Percentiles rank a stretch among this genome's conserved stretches.
phyloP scores from a whole-genome alignment of 2,329 filamentous ascomycete genomes.

The Tolypocladium ophioglossoides region DNA sequence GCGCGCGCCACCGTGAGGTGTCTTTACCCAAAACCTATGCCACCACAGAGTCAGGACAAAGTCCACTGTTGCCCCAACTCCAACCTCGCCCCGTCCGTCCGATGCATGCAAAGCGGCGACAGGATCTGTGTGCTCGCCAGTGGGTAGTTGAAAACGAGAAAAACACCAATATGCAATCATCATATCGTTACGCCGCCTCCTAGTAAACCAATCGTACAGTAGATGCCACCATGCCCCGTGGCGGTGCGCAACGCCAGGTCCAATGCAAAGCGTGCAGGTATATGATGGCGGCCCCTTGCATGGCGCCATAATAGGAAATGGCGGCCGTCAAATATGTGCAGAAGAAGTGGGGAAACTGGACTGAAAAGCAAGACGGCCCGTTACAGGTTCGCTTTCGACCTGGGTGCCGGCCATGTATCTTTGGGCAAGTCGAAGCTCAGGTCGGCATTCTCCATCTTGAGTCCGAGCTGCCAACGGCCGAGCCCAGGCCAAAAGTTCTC shows the following conservation, averaged over 20 bases:
- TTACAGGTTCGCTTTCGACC: background rate
- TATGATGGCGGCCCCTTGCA: background rate
- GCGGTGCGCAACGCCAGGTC: background rate
- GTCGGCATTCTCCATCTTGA: conserved; percentile 26
- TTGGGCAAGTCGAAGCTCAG: conserved; percentile 17
- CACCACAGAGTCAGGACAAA: too few relatives aligned
- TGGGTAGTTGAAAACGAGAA: background rate
- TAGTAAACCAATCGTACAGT: background rate
- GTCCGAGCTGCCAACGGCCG: conserved; percentile 31
- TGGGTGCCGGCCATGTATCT: conserved; percentile 12
- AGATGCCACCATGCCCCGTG: background rate
- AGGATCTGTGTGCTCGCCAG: too few relatives aligned
- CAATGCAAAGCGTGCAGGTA: background rate
- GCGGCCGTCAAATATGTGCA: background rate
- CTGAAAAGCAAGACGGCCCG: background rate
- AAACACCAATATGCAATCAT: background rate
- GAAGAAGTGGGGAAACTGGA: background rate
- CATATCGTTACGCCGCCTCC: background rate
- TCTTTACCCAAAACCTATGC: background rate
- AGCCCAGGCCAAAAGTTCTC: conserved; percentile 38
- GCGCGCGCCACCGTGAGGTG: background rate
- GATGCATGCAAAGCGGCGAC: background rate
- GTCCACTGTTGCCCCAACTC: background rate
- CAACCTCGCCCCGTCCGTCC: background rate
- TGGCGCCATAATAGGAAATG: background rate